Base-by-base conservation (phyloP, 768 basidiomycete species). In the Amanita subjunquillea region DNA sequence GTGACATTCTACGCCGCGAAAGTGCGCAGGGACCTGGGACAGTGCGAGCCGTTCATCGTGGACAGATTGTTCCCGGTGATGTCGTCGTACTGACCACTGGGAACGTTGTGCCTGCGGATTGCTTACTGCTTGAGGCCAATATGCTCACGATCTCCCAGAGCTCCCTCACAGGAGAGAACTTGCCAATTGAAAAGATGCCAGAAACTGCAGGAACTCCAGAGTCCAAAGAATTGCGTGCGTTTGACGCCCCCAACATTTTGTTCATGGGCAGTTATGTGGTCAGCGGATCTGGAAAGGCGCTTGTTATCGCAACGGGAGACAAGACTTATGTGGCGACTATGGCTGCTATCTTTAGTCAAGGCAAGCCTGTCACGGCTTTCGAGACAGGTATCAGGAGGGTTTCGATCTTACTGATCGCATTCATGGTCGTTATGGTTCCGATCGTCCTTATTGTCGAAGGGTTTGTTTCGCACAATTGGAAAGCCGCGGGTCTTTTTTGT, bases 91-190 rank as follows among this genome's bases (percentile, higher is more conserved):
- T 68, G 25, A 61, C 68, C 10, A 66, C 68, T 65, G 44, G 64
- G 40, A 64, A 67, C 41, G 69, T 68, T 53, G 67, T 69, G 43
- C 67, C 67, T 17, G 67, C 69, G 20, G 67, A 68, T 27, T 68
- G 64, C 32, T 15, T 70, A 29, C 6, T 70, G n/a, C 56, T 67
- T 25, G 64, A 58, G 41, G 63, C 69, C 4, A 64, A 67, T 49
- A 59, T 67, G n/a, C 39, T 68, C 50, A 55, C 67, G 9, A n/a
- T 68, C 27, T 57, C 67, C 4, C 67, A 68, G 45, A 69, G 69
- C 2, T 68, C 67, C 4, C 64, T 68, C 53, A 68, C 67, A 12
- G 67, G 67, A 38, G 67, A 68, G 59, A 55, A 69, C 44, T 25
- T 69, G 42, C 67, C 67, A n/a, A 43, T 70, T 25, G 67, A 68